Base-by-base conservation (phyloP, 2,329 filamentous ascomycete genomes). In the Epichloe sibirici region DNA sequence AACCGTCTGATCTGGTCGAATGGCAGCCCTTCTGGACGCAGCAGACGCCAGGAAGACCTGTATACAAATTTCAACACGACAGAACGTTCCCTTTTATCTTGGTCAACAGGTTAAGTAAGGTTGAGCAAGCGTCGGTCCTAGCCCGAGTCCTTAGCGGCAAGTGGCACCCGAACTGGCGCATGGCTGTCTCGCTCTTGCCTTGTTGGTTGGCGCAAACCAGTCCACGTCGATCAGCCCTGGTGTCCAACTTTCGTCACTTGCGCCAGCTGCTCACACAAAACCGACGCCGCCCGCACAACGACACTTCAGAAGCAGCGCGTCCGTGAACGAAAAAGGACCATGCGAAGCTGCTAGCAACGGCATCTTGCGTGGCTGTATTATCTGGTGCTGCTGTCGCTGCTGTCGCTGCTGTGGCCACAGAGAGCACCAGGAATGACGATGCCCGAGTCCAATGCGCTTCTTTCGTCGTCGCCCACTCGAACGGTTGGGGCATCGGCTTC, bases 391-490 rank as follows among this genome's bases (percentile, higher is more conserved):
- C 47, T 49, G 40, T 45, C 40, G 35, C 37, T 42, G 45, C 45
- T 49, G 46, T 44, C 37, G 39, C 34, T 34, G 42, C 37, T 23
- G 40, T 44, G 23, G 13, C 38, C 42, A 45, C 21, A 40, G 35
- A 53, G 37, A 38, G 42, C 42, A 38, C 35, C 42, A 31, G 47
- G 45, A 8, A 53, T 53, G 51, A 50, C 43, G 37, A 35, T 12
- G 38, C 21, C 44, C 7, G 48, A 31, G 9, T 38, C 45, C 15
- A n/a, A 37, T 34, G 44, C 51, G 45, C 57, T 55, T 53, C 49
- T 46, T 40, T 53, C 57, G 39, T 53, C 55, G 51, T 56, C 55
- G 34, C 53, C 53, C 39, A 40, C 52, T 45, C 57, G 25, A 49
- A 55, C 51, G 4, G 51, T 46, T 11, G 51, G 51, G n/a, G 53